A percentile compares a stretch with the other conserved stretches of the same genome.
Evolutionary conservation across 2,329 filamentous ascomycete species (phyloP).

Genomic region (Aspergillus neoniger): DNA sequence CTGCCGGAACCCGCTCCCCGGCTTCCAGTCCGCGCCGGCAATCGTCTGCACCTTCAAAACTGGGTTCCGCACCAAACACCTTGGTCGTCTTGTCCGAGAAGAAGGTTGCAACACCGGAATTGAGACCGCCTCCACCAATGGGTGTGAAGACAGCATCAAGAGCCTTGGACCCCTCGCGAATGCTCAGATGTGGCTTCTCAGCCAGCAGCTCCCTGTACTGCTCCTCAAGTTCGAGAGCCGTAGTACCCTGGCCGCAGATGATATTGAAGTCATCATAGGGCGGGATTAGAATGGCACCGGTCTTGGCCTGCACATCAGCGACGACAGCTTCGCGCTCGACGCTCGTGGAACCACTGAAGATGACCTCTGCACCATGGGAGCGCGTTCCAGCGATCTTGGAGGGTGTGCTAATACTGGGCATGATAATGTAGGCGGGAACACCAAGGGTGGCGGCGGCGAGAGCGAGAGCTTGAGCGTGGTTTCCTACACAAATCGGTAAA

Average conservation of each 20-base stretch:
- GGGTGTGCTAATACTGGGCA: conserved; percentile 83
- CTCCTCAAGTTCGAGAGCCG: conserved; percentile 76
- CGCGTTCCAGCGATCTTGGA: conserved; percentile 83
- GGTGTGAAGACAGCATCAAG: conserved; percentile 78
- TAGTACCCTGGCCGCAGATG: conserved; percentile 89
- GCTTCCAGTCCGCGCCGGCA: conserved; percentile 68
- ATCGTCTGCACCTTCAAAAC: conserved; percentile 81
- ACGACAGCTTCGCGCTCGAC: conserved; percentile 79
- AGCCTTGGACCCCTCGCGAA: conserved; percentile 10
- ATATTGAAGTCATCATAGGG: conserved; percentile 93
- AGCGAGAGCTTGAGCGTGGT: conserved; percentile 90
- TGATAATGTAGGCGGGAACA: conserved; percentile 84
- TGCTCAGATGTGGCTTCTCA: conserved; percentile 29
- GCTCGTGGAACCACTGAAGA: conserved; percentile 80
- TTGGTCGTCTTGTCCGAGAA: conserved; percentile 66
- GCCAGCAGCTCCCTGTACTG: conserved; percentile 64
- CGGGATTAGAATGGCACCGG: conserved; percentile 77
- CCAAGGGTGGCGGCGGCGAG: conserved; percentile 74
- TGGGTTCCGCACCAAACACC: conserved; percentile 87
- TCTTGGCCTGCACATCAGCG: conserved; percentile 66
- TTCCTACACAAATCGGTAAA: conserved; percentile 60
- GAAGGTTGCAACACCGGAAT: conserved; percentile 78
- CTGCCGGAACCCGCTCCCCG: conserved; percentile 65
- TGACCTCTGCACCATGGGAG: conserved; percentile 73
- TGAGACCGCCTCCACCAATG: conserved; percentile 84